phyloP scores from a whole-genome alignment of 441 rosid species.

The Jatropha multifida region DNA sequence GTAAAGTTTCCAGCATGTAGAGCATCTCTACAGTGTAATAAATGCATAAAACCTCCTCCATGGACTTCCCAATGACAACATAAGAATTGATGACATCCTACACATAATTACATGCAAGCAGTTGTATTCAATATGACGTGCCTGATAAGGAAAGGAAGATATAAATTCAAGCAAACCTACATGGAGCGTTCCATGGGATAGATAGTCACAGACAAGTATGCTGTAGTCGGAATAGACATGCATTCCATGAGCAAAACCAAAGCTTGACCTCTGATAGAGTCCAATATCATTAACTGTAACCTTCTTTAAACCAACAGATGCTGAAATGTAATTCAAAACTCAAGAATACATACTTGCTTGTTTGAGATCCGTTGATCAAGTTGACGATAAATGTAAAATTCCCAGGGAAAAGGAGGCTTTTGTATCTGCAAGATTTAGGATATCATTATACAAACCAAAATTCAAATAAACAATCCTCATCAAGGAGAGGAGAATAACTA shows the following conservation, averaged over 20 bases:
- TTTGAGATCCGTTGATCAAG: conserved; percentile 72
- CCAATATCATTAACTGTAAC: conserved; percentile 20
- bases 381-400: conserved; percentile 90
- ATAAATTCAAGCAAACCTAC: conserved; percentile 28
- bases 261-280: conserved; percentile 68
- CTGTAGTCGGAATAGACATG: conserved; percentile 75
- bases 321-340: conserved; percentile 15
- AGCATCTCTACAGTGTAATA: conserved; percentile 92
- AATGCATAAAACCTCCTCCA: conserved; percentile 88
- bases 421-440: conserved; percentile 59
- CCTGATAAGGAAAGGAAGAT: conserved; percentile 9
- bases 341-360: conserved; percentile 46
- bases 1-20: conserved; percentile 80
- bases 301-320: conserved; percentile 14
- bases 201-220: conserved; percentile 80
- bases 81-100: conserved; percentile 94
- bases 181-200: conserved; percentile 87
- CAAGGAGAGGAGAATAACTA: conserved; percentile 23
- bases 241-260: conserved; percentile 74
- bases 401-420: conserved; percentile 93
- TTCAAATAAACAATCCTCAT: not conserved
- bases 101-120: conserved; percentile 17
- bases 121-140: conserved; percentile 13
- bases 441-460: conserved; percentile 4
- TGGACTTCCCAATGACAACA: conserved; percentile 61